Evolutionary conservation across 2,329 filamentous ascomycete genomes (phyloP).

Genomic region (Amauroascus verrucosus): DNA sequence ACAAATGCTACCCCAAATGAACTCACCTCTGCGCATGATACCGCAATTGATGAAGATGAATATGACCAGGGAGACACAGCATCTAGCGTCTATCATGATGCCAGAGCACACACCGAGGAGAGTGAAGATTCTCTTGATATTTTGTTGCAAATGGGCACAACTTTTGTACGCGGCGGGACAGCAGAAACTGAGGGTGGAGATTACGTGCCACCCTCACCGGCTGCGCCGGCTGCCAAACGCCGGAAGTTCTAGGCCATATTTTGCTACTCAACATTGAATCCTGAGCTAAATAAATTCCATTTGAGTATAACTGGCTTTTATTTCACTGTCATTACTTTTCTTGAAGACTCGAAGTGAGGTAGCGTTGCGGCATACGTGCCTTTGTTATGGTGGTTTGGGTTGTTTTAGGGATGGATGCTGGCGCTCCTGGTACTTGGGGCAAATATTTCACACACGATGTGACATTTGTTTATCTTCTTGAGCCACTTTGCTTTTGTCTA

Average conservation of each 20-base stretch:
- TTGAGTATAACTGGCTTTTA: too few relatives aligned
- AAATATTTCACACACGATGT: too few relatives aligned
- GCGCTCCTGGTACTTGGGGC: too few relatives aligned
- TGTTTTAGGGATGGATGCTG: too few relatives aligned
- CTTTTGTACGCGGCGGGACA: constrained; percentile 22
- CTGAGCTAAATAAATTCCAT: too few relatives aligned
- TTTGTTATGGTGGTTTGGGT: too few relatives aligned
- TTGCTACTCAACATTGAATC: too few relatives aligned
- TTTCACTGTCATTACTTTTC: too few relatives aligned
- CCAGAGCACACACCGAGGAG: constrained; percentile 1
- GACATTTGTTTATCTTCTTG: too few relatives aligned
- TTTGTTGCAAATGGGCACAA: constrained; percentile 12
- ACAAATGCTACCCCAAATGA: constrained; percentile 9
- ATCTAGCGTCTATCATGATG: neutral
- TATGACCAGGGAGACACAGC: neutral
- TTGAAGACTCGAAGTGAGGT: too few relatives aligned
- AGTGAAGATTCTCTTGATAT: constrained; percentile 11
- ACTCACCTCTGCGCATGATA: constrained; percentile 7
- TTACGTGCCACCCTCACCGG: constrained; percentile 15
- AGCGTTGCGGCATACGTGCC: too few relatives aligned
- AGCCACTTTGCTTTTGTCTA: too few relatives aligned
- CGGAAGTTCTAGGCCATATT: constrained; percentile 7
- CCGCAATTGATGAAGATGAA: constrained; percentile 11
- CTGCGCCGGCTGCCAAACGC: constrained; percentile 17
- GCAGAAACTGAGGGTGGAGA: constrained; percentile 24